Percentiles rank a stretch among this genome's conserved stretches.
Evolutionary conservation across 2,329 filamentous ascomycete species (phyloP).

Genomic region (Fusarium guadeloupense): DNA sequence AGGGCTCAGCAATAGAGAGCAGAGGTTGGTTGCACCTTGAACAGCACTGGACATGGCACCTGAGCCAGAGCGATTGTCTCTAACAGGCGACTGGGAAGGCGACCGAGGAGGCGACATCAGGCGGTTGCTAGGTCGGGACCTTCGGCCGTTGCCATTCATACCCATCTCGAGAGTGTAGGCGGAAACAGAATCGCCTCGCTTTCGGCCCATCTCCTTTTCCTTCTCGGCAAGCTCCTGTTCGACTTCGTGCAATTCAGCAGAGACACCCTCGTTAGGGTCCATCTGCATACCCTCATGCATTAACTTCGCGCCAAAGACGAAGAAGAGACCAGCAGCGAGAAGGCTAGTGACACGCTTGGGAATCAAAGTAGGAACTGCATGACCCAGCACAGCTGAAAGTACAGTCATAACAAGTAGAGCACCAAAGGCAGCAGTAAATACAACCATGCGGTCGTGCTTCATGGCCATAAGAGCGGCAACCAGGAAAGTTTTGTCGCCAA

Average conservation of each 20-base stretch:
- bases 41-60: constrained; percentile 53
- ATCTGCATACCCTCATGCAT: constrained; percentile 88
- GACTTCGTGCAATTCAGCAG: constrained; percentile 98
- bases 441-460: constrained; percentile 92
- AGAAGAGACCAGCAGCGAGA: constrained; percentile 83
- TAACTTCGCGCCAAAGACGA: constrained; percentile 87
- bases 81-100: constrained; percentile 77
- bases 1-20: constrained; percentile 87
- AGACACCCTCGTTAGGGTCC: constrained; percentile 87
- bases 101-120: constrained; percentile 84
- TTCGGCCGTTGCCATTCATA: constrained; percentile 65
- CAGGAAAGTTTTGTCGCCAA: constrained; percentile 98
- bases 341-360: constrained; percentile 92
- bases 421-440: constrained; percentile 93
- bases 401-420: constrained; percentile 95
- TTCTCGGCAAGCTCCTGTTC: constrained; percentile 94
- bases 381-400: constrained; percentile 89
- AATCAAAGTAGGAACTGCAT: constrained; percentile 88
- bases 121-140: constrained; percentile 77
- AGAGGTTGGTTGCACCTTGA: constrained; percentile 82
- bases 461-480: constrained; percentile 98
- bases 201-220: constrained; percentile 76
- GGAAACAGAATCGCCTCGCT: constrained; percentile 71
- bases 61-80: constrained; percentile 62
- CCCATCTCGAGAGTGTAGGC: constrained; percentile 85